Evolutionary conservation across 345 rosid species (phyloP), one percentile per base, ranked within the genome.

Genomic region (Pugionium dolabratum): DNA sequence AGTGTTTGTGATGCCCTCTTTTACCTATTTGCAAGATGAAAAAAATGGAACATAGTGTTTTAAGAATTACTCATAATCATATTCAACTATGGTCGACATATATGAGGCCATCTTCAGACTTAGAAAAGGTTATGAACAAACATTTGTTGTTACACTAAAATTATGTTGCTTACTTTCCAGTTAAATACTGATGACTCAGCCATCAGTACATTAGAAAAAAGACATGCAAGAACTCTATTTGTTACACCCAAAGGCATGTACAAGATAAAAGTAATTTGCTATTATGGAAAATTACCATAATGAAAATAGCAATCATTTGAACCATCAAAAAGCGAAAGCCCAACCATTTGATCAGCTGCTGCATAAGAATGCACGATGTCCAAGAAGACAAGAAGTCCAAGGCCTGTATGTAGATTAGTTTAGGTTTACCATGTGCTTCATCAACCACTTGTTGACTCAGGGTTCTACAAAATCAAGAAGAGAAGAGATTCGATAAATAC

Each of bases 251-350:
- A 31, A 48, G 53, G 52, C 48, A 66, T 35, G 36, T 44, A 31
- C 7, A 45, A 51, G 1, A 26, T 27, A 0, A 11, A 60, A 41
- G 41, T 40, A 48, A 40, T 54, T 9, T 26, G 31, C 43, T 46
- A 4, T 7, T 8, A 5, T n/a, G 48, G 39, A 59, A 39, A 45
- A 72, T 79, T 86, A 93, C 98, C 98, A 18, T 82, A 65, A 67
- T 93, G 98, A 74, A 93, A 93, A 75, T 85, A 93, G 79, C 98
- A 93, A 77, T 93, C 97, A 57, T 93, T 90, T 69, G 96, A 93
- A 78, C 98, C 98, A 79, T 93, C 98, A 66, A 85, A 93, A 11
- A 78, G 79, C 66, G 97, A 83, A 34, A 90, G 86, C 67, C 98
- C 98, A 45, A 85, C 90, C 98, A 93, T 88, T 76, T 93, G 94